Conservation (phyloP, 352 stramenopile genomes). For the Phytopythium mirpurense region DNA sequence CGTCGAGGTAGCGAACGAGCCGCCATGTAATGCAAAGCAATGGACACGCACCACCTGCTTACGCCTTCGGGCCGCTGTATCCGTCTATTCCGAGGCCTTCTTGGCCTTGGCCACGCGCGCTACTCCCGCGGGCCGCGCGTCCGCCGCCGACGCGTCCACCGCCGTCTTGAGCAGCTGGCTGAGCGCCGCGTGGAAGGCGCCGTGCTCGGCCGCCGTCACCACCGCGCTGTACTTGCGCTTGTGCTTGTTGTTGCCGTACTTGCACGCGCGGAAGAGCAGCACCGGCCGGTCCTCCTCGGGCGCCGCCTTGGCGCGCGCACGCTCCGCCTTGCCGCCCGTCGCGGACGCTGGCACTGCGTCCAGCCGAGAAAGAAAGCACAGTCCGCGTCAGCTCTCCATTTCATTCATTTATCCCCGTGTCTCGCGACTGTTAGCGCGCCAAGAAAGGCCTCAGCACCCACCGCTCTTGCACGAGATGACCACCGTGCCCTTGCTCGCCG, state of each 20-base stretch:
- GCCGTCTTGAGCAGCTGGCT: conserved; percentile 71
- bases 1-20: too few species aligned
- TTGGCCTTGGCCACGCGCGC: conserved; percentile 49
- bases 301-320: conserved; percentile 28
- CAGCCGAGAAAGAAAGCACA: too few species aligned
- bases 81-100: conserved; percentile 57
- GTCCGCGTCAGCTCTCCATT: too few species aligned
- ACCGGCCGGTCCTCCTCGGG: conserved; percentile 44
- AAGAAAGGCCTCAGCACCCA: conserved; percentile 14
- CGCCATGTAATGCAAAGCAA: too few species aligned
- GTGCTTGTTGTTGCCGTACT: conserved; percentile 87
- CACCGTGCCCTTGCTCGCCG: conserved; percentile 43
- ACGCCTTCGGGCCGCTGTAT: conserved; percentile 5
- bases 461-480: conserved; percentile 65
- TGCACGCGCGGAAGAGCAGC: conserved; percentile 66
- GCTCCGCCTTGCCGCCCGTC: conserved; percentile 29
- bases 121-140: conserved; percentile 17
- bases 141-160: conserved; percentile 27
- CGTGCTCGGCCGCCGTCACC: conserved; percentile 53
- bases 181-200: conserved; percentile 61
- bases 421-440: too few species aligned
- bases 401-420: too few species aligned
- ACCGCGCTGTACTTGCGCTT: conserved; percentile 82
- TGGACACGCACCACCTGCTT: too few species aligned
- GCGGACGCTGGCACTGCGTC: conserved; percentile 34